Evolutionary conservation across 306 rosid species (phyloP), one percentile per base, ranked within the genome.

Genomic region (Citrullus colocynthis): DNA sequence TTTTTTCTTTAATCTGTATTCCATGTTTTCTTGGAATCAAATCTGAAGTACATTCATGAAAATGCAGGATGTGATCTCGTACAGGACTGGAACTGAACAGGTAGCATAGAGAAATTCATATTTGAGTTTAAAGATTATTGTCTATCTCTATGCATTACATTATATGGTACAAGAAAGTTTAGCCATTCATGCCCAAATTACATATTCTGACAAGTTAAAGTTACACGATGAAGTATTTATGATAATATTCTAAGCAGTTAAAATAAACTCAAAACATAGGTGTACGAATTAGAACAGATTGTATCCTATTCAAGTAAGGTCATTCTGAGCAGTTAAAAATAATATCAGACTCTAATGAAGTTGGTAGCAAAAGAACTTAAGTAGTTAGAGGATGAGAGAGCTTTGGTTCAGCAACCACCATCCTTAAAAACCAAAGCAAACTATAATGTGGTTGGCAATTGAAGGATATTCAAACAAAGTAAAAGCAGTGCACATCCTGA

Each of bases 11-110:
- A 10, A 48, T 78, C 72, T 54, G 52, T 78, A 75, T 54, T 61
- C 55, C 75, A 32, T 76, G 70, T 49, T 28, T 42, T 74, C 70
- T 67, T 66, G 71, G 36, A 52, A 20, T 74, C 62, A 77, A 64
- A 78, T 64, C 82, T 80, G 42, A 82, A 81, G 42, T 45, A 36
- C 66, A 49, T 81, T 70, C 86, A 76, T 84, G 64, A 74, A 81
- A 84, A 62, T 79, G 90, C 91, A 93, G 97, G 98, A 93, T 48
- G 79, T 90, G 72, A 62, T 91, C 66, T 76, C 52, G 36, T 83
- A 82, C 90, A 89, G 82, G 87, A 93, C 84, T 81, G 98, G 97
- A 57, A 82, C 86, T 41, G 97, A 90, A 82, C 91, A 90, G 97
- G 96, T 91, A 87, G 55, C 76, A 52, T 77, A 77, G 36, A 44